Percentiles rank a stretch among this genome's conserved stretches.
These are phyloP conservation scores for Xylaria sp. DNA, from an alignment of 2,329 filamentous ascomycete species.

Conservation along the genomic window DNA sequence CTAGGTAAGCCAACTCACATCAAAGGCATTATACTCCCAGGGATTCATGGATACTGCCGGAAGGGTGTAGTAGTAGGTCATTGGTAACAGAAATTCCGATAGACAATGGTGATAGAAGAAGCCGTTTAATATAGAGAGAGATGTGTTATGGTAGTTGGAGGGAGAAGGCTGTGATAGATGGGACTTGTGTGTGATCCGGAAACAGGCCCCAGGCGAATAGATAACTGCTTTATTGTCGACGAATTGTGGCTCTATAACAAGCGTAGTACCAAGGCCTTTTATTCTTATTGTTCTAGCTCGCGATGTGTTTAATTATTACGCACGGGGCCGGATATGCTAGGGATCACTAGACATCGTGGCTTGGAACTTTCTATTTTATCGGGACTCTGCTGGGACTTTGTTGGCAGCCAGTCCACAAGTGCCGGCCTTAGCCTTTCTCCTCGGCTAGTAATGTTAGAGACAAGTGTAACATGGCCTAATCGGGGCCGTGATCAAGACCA, in stretches of 20 bases:
- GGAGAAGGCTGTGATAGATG: conserved; percentile 6
- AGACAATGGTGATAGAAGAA: neutral
- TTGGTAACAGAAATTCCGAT: conserved; percentile 5
- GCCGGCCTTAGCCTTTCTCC: conserved; percentile 5
- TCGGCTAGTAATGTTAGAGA: conserved; percentile 4
- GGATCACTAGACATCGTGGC: conserved; percentile 2
- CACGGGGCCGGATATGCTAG: conserved; percentile 2
- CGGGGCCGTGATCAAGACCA: neutral
- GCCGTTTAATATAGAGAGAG: neutral
- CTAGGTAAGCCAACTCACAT: conserved; percentile 27
- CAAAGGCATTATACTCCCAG: conserved; percentile 36
- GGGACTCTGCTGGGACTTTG: neutral
- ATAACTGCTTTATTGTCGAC: neutral
- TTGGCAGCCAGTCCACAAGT: neutral
- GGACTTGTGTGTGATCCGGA: neutral
- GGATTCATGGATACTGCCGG: conserved; percentile 33
- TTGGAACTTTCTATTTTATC: conserved; percentile 15
- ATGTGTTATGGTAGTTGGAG: neutral
- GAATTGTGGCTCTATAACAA: conserved; percentile 1
- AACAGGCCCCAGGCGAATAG: neutral
- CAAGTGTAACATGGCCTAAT: conserved; percentile 2
- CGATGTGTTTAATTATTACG: conserved; percentile 12
- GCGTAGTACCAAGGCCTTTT: conserved; percentile 2
- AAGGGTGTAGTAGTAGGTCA: conserved; percentile 7
- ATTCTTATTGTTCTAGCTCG: neutral